Base-by-base conservation (phyloP, 2,329 filamentous ascomycete genomes). In the Colletotrichum liaoningense region DNA sequence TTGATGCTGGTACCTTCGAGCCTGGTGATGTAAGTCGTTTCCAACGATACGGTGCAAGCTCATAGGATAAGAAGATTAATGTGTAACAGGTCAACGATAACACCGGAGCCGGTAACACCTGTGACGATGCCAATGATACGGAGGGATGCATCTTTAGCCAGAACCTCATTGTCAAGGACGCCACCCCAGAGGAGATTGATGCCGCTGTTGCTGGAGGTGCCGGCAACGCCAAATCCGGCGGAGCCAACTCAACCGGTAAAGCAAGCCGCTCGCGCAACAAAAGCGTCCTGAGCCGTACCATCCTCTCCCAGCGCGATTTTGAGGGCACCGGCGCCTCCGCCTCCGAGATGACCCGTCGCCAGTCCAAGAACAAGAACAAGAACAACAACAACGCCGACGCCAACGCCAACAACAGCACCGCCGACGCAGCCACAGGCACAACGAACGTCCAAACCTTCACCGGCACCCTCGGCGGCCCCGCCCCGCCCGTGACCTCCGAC, bases 1-100 rank as follows among this genome's bases (percentile, higher is more conserved):
- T 93, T 63, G 83, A 90, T 75, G 86, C 87, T 35, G 91, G 89
- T 67, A 93, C 91, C 5, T 93, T 93, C 78, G 87, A 86, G 5
- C 89, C 91, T 19, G 91, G 91, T 64, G 76, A 87, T 75, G 83
- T 90, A 77, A 82, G 85, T 77, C 35, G 0, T 42, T 42, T 3
- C 5, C 1, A 9, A 38, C 5, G 8, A 26, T 3, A 7, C 1
- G 14, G 2, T 42, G 38, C 14, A n/a, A 1, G 16, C 19, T 11
- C 16, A 4, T 5, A 3, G 19, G 42, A 11, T 19, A 19, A 3
- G 19, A 22, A 22, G 42, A 49, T 19, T 71, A 38, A 67, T 9
- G 1, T 11, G 0, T 2, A 2, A 5, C 5, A 75, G 74, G 38
- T 63, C 9, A 70, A 70, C 14, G 71, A 78, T 63, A 64, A 57